phyloP scores from a whole-genome alignment of 2,329 filamentous ascomycete species.

The Xylaria sp. region DNA sequence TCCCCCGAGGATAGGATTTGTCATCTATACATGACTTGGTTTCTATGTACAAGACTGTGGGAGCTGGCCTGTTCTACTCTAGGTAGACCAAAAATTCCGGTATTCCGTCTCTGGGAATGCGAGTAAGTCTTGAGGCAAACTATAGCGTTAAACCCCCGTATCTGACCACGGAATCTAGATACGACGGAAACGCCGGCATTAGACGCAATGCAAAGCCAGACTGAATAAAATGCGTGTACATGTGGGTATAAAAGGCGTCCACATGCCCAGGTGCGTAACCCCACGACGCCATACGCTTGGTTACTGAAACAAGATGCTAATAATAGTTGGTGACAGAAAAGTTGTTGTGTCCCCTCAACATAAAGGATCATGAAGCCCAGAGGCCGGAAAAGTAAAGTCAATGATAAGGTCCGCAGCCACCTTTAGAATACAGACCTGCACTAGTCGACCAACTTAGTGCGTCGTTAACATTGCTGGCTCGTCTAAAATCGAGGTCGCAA shows the following conservation, averaged over 20 bases:
- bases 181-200: constrained; percentile 13
- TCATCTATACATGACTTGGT: constrained; percentile 21
- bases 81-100: not conserved
- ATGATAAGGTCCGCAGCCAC: not conserved
- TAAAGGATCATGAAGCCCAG: not conserved
- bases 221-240: constrained; percentile 13
- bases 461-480: not conserved
- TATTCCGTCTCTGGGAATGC: not conserved
- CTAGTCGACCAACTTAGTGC: not conserved
- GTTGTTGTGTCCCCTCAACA: not conserved
- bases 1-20: constrained; percentile 23
- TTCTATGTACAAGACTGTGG: constrained; percentile 19
- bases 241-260: constrained; percentile 22
- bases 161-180: not conserved
- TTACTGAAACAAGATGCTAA: constrained; percentile 27
- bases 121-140: not conserved
- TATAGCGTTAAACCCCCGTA: not conserved
- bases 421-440: not conserved
- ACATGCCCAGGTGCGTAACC: constrained; percentile 18
- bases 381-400: not conserved
- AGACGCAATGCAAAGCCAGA: constrained; percentile 5
- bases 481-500: not conserved
- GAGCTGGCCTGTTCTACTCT: constrained; percentile 17
- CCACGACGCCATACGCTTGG: constrained; percentile 33
- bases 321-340: not conserved